A percentile compares a stretch with the other conserved stretches of the same genome.
phyloP scores from a whole-genome alignment of 2,329 filamentous ascomycete species.

The Botryotinia calthae region DNA sequence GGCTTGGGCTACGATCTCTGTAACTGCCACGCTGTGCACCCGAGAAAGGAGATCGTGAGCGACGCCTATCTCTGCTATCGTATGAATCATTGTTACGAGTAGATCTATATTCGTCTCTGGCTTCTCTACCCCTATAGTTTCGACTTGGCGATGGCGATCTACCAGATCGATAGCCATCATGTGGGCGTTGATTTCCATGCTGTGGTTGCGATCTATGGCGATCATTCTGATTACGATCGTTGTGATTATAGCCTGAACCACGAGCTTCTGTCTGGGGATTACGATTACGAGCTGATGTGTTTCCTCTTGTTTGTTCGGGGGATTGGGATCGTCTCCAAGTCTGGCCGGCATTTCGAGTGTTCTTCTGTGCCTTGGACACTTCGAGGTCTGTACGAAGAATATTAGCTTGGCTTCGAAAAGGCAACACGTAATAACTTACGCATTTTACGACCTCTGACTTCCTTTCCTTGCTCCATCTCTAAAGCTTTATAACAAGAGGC shows the following conservation, averaged over 20 bases:
- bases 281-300: conserved; percentile 43
- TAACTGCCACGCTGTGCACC: conserved; percentile 52
- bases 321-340: conserved; percentile 56
- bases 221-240: conserved; percentile 42
- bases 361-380: conserved; percentile 83
- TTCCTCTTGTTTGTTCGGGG: conserved; percentile 52
- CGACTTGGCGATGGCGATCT: conserved; percentile 28
- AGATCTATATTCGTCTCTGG: conserved; percentile 31
- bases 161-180: conserved; percentile 56
- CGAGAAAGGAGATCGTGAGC: conserved; percentile 65
- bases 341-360: conserved; percentile 54
- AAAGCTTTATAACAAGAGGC: conserved; percentile 74
- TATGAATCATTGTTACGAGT: conserved; percentile 27
- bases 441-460: conserved; percentile 87
- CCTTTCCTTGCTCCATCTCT: conserved; percentile 72
- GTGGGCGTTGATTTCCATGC: conserved; percentile 46
- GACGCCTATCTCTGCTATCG: conserved; percentile 47
- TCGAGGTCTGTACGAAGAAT: conserved; percentile 65
- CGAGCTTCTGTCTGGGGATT: conserved; percentile 36
- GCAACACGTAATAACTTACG: conserved; percentile 56
- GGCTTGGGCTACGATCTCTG: conserved; percentile 69
- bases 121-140: conserved; percentile 24
- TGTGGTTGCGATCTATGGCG: conserved; percentile 37
- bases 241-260: conserved; percentile 41
- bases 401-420: neutral